These are phyloP conservation scores for Phyllosticta citrichinensis DNA, from an alignment of 2,329 filamentous ascomycete genomes.

Conservation along the genomic window DNA sequence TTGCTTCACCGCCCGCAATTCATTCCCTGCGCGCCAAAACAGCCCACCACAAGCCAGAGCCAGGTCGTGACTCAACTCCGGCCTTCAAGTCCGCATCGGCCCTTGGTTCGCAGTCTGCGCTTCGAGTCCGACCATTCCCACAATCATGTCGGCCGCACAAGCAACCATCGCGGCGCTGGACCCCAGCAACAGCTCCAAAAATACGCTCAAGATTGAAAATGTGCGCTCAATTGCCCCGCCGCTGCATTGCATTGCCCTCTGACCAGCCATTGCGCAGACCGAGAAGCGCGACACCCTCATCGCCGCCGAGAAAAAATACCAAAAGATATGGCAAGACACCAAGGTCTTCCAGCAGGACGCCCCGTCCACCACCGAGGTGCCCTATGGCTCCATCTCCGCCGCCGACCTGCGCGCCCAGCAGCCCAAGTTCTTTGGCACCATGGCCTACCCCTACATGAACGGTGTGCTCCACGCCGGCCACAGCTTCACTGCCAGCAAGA, in stretches of 20 bases:
- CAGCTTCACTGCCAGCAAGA: slow-evolving; percentile 82
- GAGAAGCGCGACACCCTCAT: slow-evolving; percentile 80
- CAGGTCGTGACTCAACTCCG: slow-evolving; percentile 5
- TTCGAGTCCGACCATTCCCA: slow-evolving; percentile 13
- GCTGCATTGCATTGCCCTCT: slow-evolving; percentile 6
- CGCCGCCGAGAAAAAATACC: slow-evolving; percentile 83
- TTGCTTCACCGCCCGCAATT: slow-evolving; percentile 7
- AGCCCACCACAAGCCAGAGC: slow-evolving; percentile 1
- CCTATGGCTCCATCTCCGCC: slow-evolving; percentile 61
- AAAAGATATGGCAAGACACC: slow-evolving; percentile 69
- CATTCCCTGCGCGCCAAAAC: background rate
- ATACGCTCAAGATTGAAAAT: slow-evolving; percentile 57
- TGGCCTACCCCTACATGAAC: slow-evolving; percentile 51
- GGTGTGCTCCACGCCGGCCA: slow-evolving; percentile 71
- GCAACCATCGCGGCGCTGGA: slow-evolving; percentile 46
- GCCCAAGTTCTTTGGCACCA: slow-evolving; percentile 84
- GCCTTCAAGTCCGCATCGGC: slow-evolving; percentile 10
- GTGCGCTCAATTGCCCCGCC: slow-evolving; percentile 21
- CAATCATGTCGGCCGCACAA: slow-evolving; percentile 37
- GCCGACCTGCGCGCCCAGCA: slow-evolving; percentile 67
- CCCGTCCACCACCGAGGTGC: slow-evolving; percentile 66
- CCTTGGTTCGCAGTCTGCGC: slow-evolving; percentile 18
- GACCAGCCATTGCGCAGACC: slow-evolving; percentile 43
- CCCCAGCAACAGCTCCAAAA: slow-evolving; percentile 44
- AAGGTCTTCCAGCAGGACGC: slow-evolving; percentile 79